A percentile compares a stretch with the other conserved stretches of the same genome.
Conservation (phyloP, 202 grass and related monocot species). For the Panicum virgatum region DNA sequence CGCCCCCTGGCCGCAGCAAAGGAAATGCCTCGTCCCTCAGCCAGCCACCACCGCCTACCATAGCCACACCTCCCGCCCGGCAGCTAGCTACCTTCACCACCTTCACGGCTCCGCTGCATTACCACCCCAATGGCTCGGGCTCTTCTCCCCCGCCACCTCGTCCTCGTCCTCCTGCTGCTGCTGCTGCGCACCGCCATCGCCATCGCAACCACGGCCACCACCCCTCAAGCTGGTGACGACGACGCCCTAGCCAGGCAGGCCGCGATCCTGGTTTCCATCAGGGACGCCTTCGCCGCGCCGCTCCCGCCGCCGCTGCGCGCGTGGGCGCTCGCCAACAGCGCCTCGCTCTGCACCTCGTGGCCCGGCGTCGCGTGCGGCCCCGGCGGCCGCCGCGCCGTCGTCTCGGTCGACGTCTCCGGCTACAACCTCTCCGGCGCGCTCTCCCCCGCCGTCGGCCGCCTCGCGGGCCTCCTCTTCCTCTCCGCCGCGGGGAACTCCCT, state of each 20-base stretch:
- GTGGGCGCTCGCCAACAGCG: conserved; percentile 53
- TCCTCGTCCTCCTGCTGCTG: neutral
- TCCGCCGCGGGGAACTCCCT: conserved; percentile 57
- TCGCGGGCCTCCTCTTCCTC: conserved; percentile 42
- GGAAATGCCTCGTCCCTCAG: neutral
- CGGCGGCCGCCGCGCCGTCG: conserved; percentile 29
- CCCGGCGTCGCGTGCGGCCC: conserved; percentile 53
- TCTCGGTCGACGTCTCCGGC: conserved; percentile 65
- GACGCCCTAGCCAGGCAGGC: conserved; percentile 41
- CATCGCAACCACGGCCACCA: neutral
- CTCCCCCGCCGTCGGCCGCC: conserved; percentile 44
- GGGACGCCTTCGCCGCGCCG: conserved; percentile 44
- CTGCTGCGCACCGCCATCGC: neutral
- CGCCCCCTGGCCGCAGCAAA: neutral
- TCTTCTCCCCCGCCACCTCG: neutral
- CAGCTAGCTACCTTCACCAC: neutral
- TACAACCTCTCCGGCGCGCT: conserved; percentile 71
- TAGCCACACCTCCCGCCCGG: neutral
- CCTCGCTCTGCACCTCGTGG: conserved; percentile 69
- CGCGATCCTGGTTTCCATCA: conserved; percentile 54
- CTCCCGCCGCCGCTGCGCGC: conserved; percentile 32
- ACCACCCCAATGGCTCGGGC: neutral
- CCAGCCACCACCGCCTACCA: neutral
- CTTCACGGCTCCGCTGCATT: neutral
- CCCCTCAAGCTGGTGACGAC: neutral